phyloP scores from a whole-genome alignment of 225 moss, liverwort and hornwort genomes.

The Polytrichum commune region DNA sequence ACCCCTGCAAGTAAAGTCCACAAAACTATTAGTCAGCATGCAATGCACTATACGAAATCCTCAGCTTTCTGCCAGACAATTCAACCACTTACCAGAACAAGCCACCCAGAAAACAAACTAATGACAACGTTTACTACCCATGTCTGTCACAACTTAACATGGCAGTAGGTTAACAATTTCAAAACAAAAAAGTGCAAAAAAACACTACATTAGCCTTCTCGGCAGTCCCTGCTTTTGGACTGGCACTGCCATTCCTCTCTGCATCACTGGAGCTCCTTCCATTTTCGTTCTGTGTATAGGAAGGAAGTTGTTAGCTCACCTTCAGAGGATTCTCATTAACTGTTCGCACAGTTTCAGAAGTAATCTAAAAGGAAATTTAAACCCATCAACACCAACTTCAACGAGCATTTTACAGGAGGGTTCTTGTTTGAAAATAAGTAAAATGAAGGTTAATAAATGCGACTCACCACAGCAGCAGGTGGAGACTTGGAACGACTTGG shows the following conservation, averaged over 20 bases:
- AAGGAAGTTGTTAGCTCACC: too few relatives aligned
- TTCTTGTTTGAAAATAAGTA: neutral
- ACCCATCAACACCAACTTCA: too few relatives aligned
- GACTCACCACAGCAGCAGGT: constrained; percentile 27
- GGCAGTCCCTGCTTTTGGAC: constrained; percentile 34
- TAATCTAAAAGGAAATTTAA: neutral
- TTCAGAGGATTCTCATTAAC: too few relatives aligned
- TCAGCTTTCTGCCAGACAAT: too few relatives aligned
- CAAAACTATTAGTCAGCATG: too few relatives aligned
- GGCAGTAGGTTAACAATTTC: neutral
- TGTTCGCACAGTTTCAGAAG: neutral
- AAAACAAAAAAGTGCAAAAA: neutral
- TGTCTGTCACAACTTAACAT: neutral
- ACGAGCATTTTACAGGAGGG: too few relatives aligned
- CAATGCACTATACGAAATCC: too few relatives aligned
- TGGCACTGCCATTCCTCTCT: constrained; percentile 40
- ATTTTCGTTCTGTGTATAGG: constrained; percentile 13
- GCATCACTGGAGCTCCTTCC: constrained; percentile 52
- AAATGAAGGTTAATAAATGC: neutral
- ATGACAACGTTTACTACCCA: too few relatives aligned
- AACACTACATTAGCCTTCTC: constrained; percentile 8
- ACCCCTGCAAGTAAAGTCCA: constrained; percentile 14
- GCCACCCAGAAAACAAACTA: too few relatives aligned
- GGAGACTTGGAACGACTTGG: constrained; percentile 50
- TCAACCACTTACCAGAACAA: too few relatives aligned